Percentiles rank a stretch among this genome's conserved stretches.
phyloP scores from a whole-genome alignment of 1,139 yeast genomes.

The Yamadazyma sp. region DNA sequence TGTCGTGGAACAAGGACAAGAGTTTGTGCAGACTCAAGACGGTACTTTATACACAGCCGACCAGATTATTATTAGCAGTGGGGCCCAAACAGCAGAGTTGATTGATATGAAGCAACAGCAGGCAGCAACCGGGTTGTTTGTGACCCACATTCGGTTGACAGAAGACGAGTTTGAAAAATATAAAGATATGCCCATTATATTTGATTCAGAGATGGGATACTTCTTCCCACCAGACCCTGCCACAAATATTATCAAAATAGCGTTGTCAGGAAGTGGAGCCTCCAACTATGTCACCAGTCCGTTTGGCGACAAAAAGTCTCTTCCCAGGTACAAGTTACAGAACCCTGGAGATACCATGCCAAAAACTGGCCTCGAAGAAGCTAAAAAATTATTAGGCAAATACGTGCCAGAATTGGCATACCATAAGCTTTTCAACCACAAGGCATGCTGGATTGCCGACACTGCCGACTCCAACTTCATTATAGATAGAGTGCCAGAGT shows the following conservation, averaged over 20 bases:
- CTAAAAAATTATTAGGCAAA: constrained; percentile 11
- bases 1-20: constrained; percentile 10
- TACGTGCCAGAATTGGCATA: constrained; percentile 36
- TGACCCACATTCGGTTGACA: constrained; percentile 31
- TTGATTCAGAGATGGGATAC: constrained; percentile 44
- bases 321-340: constrained; percentile 35
- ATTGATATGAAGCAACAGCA: constrained; percentile 31
- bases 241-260: constrained; percentile 36
- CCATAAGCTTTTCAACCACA: constrained; percentile 33
- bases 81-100: constrained; percentile 30
- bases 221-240: constrained; percentile 35
- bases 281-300: constrained; percentile 24
- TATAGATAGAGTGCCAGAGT: constrained; percentile 38
- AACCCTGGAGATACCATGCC: constrained; percentile 39
- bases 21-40: constrained; percentile 18
- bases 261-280: constrained; percentile 36
- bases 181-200: constrained; percentile 27
- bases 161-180: constrained; percentile 23
- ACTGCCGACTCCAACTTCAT: constrained; percentile 41
- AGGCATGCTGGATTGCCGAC: constrained; percentile 51
- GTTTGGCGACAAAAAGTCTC: constrained; percentile 20
- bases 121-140: constrained; percentile 36
- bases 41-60: constrained; percentile 27
- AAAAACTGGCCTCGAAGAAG: constrained; percentile 9
- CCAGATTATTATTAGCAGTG: constrained; percentile 26